phyloP scores from a whole-genome alignment of 352 stramenopile genomes.

The Hyaloperonospora arabidopsidis region DNA sequence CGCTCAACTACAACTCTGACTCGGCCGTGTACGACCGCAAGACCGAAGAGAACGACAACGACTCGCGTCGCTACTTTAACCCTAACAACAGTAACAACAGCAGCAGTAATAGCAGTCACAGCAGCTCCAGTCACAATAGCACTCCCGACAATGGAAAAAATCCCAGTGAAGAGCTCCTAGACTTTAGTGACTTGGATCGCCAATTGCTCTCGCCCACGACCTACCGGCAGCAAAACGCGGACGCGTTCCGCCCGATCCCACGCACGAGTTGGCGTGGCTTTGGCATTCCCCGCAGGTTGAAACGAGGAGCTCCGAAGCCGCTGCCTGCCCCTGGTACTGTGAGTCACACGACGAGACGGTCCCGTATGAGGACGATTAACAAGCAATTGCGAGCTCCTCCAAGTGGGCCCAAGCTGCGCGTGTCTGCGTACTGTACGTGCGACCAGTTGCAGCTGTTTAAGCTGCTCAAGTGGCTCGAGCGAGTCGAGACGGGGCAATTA shows the following conservation, averaged over 20 bases:
- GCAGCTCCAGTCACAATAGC: no score
- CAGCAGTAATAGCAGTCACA: no score
- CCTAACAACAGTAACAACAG: conserved; percentile 1
- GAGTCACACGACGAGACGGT: conserved; percentile 70
- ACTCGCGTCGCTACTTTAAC: conserved; percentile 11
- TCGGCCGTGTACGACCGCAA: conserved; percentile 66
- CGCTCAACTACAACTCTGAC: conserved; percentile 84
- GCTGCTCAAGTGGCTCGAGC: conserved; percentile 81
- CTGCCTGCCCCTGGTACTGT: conserved; percentile 34
- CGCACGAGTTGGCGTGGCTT: conserved; percentile 54
- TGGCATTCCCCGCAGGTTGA: conserved; percentile 41
- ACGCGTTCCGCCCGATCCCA: conserved; percentile 34
- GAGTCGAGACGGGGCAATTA: conserved; percentile 67
- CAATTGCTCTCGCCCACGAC: conserved; percentile 32
- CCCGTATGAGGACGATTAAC: conserved; percentile 79
- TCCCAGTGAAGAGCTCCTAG: conserved; percentile 38
- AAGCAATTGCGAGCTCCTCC: conserved; percentile 65
- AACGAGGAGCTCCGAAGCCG: conserved; percentile 30
- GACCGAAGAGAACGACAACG: conserved; percentile 19
- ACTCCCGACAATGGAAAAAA: conserved; percentile 11
- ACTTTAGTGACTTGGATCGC: conserved; percentile 33
- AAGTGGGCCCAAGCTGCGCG: conserved; percentile 68
- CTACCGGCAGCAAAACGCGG: conserved; percentile 29
- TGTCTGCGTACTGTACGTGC: conserved; percentile 81
- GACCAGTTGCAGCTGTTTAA: conserved; percentile 82